phyloP scores from a whole-genome alignment of 495 filamentous ascomycete species.

The Chaetomium cochliodes region DNA sequence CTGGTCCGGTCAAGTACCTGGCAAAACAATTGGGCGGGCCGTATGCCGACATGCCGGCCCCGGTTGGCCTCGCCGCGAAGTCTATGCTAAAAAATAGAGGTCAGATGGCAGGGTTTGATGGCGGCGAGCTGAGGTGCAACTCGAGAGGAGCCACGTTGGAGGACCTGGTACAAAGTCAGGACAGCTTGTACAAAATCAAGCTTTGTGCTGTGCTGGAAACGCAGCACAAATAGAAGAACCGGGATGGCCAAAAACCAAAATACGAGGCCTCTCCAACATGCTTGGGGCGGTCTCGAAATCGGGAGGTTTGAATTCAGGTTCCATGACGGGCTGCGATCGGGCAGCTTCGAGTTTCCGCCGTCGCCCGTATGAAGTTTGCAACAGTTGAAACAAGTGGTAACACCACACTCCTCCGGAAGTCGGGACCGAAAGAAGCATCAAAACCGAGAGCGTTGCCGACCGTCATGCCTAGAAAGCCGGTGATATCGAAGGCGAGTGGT shows the following conservation, averaged over 20 bases:
- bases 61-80: too few species aligned
- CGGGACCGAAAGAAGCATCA: conserved; percentile 20
- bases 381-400: conserved; percentile 4
- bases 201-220: neutral
- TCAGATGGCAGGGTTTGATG: neutral
- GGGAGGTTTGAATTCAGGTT: neutral
- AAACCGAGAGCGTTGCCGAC: neutral
- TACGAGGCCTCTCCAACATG: neutral
- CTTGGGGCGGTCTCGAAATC: neutral
- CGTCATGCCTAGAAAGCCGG: neutral
- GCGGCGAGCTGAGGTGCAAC: neutral
- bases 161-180: neutral
- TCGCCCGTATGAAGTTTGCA: neutral
- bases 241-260: neutral
- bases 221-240: neutral
- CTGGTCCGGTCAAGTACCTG: too few species aligned
- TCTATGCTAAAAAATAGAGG: too few species aligned
- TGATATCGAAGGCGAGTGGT: neutral
- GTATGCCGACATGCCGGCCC: too few species aligned
- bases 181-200: neutral
- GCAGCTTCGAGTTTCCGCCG: too few species aligned
- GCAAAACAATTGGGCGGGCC: too few species aligned
- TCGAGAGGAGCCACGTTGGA: neutral
- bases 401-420: conserved; percentile 12
- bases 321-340: neutral